These are phyloP conservation scores for Mycena olivaceomarginata DNA, from an alignment of 768 basidiomycete species.

Conservation along the genomic window DNA sequence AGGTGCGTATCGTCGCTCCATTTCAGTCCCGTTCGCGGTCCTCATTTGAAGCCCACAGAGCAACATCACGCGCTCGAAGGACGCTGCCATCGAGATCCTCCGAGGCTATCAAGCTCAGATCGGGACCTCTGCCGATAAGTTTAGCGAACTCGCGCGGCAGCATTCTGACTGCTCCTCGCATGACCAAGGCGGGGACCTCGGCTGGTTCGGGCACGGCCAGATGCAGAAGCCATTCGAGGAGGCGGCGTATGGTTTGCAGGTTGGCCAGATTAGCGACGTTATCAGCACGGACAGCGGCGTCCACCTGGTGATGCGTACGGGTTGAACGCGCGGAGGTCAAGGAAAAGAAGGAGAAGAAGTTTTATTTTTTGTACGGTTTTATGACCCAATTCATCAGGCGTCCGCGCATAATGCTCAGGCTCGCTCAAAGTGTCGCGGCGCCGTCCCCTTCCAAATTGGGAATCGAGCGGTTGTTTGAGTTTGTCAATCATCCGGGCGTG, in stretches of 20 bases:
- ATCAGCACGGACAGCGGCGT: constrained; percentile 96
- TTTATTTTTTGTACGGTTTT: constrained; percentile 12
- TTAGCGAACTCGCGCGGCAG: constrained; percentile 82
- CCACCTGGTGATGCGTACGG: constrained; percentile 94
- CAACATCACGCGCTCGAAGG: constrained; percentile 90
- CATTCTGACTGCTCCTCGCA: constrained; percentile 96
- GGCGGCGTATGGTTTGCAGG: constrained; percentile 81
- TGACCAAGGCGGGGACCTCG: constrained; percentile 89
- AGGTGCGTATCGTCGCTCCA: constrained; percentile 66
- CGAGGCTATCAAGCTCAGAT: constrained; percentile 79
- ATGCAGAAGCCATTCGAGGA: constrained; percentile 99
- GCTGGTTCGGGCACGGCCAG: constrained; percentile 88
- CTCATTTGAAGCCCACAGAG: constrained; percentile 59
- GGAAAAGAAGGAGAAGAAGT: background rate
- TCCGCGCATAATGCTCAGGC: too few relatives aligned
- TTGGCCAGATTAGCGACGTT: constrained; percentile 87
- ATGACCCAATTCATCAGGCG: background rate
- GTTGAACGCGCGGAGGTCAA: constrained; percentile 55
- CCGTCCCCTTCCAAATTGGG: too few relatives aligned
- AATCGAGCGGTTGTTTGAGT: too few relatives aligned
- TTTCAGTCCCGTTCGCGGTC: constrained; percentile 6
- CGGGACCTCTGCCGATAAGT: constrained; percentile 73
- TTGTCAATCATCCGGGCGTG: too few relatives aligned
- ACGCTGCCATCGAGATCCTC: constrained; percentile 92
- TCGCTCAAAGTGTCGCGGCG: too few relatives aligned